Evolutionary conservation across 495 filamentous ascomycete genomes (phyloP), one percentile per base, ranked within the genome.

Genomic region (Aspergillus affinis): DNA sequence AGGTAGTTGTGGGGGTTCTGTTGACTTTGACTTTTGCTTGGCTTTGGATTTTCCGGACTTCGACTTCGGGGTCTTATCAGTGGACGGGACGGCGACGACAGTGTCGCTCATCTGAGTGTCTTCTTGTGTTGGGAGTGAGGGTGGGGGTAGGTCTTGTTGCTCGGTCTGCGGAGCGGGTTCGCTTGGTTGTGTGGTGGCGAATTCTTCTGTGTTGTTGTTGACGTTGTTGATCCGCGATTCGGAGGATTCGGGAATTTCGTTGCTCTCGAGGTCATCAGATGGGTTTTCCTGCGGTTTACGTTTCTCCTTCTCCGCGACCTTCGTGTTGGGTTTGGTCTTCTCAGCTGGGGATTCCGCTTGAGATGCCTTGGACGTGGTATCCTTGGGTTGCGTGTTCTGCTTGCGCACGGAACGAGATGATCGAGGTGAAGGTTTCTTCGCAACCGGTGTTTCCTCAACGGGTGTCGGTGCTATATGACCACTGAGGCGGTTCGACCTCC

Each of bases 61-160:
- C 3, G 36, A 15, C 36, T 41, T 41, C 13, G 36, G 36, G 36
- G 36, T 17, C 36, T 41, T 41, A 2, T 41, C 12, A 10, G 36
- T 41, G 13, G 36, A 10, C 12, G 36, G 27, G 48, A 70, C 53
- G 68, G 51, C 27, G 2, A 59, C 58, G 48, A 51, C 41, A 19
- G 61, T 32, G 48, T 55, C 61, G 20, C 61, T 64, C 58, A 68
- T 67, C 45, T 65, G 64, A 18, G 52, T 57, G 12, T 62, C 50
- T 12, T 10, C 13, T 46, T 21, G 19, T 21, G 17, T 4, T 7
- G 20, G n/a, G 21, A 10, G 47, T 49, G 7, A 9, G 21, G 47
- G 47, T 21, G 18, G 12, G 18, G 47, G 47, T 26, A 1, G 41
- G 51, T 13, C 18, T 29, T 48, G 44, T 18, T 32, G 36, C 17